These are phyloP conservation scores for Friedmanniomyces endolithicus DNA, from an alignment of 495 filamentous ascomycete genomes.

Conservation along the genomic window DNA sequence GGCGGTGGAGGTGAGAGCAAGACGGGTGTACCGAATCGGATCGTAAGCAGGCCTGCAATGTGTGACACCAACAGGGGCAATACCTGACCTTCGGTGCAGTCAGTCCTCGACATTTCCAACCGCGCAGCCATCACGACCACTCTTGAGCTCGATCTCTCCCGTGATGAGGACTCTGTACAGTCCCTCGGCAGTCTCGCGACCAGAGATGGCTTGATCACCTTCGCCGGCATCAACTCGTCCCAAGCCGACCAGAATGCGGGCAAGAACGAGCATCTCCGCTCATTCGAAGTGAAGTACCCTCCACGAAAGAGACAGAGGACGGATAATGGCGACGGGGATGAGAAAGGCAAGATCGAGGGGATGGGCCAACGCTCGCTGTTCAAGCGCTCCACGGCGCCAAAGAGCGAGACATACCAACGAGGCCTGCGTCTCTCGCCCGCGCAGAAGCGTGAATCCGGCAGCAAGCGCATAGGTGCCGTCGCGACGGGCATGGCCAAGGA, in stretches of 20 bases:
- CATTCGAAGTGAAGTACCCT: conserved; percentile 52
- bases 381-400: conserved; percentile 35
- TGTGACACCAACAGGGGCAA: neutral
- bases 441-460: conserved; percentile 33
- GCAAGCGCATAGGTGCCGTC: conserved; percentile 54
- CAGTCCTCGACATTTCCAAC: conserved; percentile 54
- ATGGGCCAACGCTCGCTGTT: conserved; percentile 44
- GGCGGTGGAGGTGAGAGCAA: conserved; percentile 80
- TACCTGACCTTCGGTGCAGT: conserved; percentile 32
- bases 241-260: conserved; percentile 54
- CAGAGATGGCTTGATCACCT: conserved; percentile 43
- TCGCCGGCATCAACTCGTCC: conserved; percentile 80
- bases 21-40: conserved; percentile 82
- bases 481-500: conserved; percentile 61
- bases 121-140: conserved; percentile 47
- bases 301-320: conserved; percentile 29
- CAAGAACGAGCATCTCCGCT: conserved; percentile 76
- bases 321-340: conserved; percentile 22
- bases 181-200: conserved; percentile 53
- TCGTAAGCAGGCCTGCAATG: conserved; percentile 41
- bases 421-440: conserved; percentile 58
- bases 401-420: conserved; percentile 65
- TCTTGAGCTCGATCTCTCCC: conserved; percentile 68
- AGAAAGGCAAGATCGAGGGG: conserved; percentile 31
- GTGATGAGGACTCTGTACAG: conserved; percentile 84